Conservation (phyloP, 2,329 filamentous ascomycete species). For the Stenocarpella maydis region DNA sequence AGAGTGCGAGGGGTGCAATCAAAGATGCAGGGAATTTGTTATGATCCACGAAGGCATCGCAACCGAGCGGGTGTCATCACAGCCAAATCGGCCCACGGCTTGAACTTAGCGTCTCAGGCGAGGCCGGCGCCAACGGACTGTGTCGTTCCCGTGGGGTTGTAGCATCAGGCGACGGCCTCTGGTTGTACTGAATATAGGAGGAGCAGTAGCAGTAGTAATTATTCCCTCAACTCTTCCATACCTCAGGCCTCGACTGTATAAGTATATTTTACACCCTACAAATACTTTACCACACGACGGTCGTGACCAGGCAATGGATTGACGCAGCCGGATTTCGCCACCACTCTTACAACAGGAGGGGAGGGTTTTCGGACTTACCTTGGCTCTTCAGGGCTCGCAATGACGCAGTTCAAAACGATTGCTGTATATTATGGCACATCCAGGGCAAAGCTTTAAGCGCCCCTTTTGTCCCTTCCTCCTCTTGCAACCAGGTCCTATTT, state of each 20-base stretch:
- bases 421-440: background rate
- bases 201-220: constrained; percentile 17
- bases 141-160: background rate
- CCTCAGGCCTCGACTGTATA: background rate
- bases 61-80: background rate
- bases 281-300: background rate
- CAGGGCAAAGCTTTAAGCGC: background rate
- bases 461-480: background rate
- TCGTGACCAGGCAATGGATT: background rate
- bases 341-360: background rate
- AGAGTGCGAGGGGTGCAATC: background rate
- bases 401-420: background rate
- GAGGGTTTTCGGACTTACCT: background rate
- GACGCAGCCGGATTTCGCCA: too few relatives aligned
- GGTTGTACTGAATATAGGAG: constrained; percentile 24
- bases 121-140: background rate
- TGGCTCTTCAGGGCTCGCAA: background rate
- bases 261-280: background rate
- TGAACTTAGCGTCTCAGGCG: constrained; percentile 3
- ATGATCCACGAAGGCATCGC: background rate
- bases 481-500: background rate
- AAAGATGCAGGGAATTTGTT: background rate
- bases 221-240: constrained; percentile 21
- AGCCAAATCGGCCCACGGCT: background rate
- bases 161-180: constrained; percentile 21